Conservation (phyloP, 192 early-diverging fungal species). For the Gryganskiella cystojenkinii region DNA sequence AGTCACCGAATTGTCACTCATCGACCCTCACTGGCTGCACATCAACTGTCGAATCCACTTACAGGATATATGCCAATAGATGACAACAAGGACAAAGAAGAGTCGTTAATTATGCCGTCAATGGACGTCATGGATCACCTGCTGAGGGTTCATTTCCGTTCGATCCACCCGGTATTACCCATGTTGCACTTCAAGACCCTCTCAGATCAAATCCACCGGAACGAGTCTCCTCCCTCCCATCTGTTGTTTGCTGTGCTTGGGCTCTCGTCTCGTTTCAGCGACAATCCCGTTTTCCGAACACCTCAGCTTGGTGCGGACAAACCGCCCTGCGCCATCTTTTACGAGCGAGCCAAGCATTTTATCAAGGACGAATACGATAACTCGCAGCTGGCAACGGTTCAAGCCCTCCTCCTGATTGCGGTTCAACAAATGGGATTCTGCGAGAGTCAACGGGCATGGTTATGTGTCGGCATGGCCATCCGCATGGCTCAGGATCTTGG, state of each 20-base stretch:
- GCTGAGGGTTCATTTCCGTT: constrained; percentile 71
- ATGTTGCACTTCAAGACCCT: constrained; percentile 67
- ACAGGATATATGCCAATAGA: constrained; percentile 29
- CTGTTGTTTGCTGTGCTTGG: constrained; percentile 65
- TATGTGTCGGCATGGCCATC: constrained; percentile 73
- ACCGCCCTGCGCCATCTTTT: constrained; percentile 58
- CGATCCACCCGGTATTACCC: constrained; percentile 76
- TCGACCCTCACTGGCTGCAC: not conserved
- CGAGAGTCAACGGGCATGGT: constrained; percentile 74
- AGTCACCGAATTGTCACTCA: not conserved
- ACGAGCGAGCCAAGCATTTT: constrained; percentile 76
- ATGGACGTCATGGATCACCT: constrained; percentile 67
- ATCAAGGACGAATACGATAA: constrained; percentile 76
- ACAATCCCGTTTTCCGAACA: constrained; percentile 50
- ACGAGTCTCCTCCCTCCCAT: constrained; percentile 48
- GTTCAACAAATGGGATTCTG: constrained; percentile 78
- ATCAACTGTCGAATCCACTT: constrained; percentile 2
- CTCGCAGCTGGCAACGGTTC: constrained; percentile 67
- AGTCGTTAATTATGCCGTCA: constrained; percentile 61
- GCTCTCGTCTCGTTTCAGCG: constrained; percentile 59
- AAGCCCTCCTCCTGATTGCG: constrained; percentile 72
- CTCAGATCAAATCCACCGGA: constrained; percentile 39
- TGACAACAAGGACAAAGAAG: too few relatives aligned
- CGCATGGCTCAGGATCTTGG: constrained; percentile 81
- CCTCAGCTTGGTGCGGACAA: constrained; percentile 60